phyloP scores from a whole-genome alignment of 192 early-diverging fungal species.

The Podochytrium sp. region DNA sequence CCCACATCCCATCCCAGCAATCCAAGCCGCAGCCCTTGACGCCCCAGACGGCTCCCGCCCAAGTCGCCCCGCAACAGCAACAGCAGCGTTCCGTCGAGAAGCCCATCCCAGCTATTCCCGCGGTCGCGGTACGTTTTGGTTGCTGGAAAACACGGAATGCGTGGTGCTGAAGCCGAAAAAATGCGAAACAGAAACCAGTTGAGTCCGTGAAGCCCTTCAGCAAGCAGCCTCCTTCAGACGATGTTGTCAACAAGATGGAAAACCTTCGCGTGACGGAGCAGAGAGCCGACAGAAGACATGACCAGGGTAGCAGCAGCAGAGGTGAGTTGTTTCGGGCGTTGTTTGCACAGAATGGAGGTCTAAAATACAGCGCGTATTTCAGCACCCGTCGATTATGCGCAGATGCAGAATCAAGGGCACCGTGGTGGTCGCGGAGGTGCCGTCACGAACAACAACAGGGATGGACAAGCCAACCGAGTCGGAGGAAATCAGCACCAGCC shows the following conservation, averaged over 20 bases:
- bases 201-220: background rate
- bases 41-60: background rate
- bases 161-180: no score
- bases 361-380: background rate
- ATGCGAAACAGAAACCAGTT: background rate
- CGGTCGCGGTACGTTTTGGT: background rate
- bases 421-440: conserved; percentile 40
- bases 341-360: background rate
- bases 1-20: background rate
- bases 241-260: background rate
- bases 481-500: conserved; percentile 12
- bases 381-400: background rate
- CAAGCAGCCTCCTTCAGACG: background rate
- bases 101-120: conserved; percentile 16
- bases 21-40: background rate
- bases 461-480: conserved; percentile 46
- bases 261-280: background rate
- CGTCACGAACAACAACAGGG: conserved; percentile 43
- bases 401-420: conserved; percentile 50
- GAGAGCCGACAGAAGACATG: conserved; percentile 35
- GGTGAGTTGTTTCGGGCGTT: background rate
- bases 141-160: no score
- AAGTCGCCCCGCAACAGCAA: conserved; percentile 25
- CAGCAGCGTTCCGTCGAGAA: conserved; percentile 7
- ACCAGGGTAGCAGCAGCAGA: conserved; percentile 37